Evolutionary conservation across 83 land plant genomes (phyloP).

Genomic region (Thuja plicata): DNA sequence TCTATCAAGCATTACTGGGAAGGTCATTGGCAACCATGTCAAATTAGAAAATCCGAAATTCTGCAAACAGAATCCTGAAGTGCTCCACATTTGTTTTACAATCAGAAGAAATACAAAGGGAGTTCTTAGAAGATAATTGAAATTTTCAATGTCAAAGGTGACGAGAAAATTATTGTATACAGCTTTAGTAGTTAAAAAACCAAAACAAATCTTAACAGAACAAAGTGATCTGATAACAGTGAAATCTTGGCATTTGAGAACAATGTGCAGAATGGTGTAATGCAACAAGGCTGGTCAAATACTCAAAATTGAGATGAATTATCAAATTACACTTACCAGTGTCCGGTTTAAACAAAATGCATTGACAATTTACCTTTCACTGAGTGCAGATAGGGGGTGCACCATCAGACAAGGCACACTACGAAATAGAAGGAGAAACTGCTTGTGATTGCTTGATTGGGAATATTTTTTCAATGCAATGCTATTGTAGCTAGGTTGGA

Average conservation of each 20-base stretch:
- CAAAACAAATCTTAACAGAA: not conserved
- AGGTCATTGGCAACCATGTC: not conserved
- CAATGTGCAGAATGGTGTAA: not conserved
- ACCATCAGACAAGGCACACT: not conserved
- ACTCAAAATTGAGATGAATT: not conserved
- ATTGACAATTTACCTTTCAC: not conserved
- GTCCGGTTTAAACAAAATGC: not conserved
- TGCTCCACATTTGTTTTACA: not conserved
- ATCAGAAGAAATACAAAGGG: not conserved
- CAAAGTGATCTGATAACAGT: not conserved
- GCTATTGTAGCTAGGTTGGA: not conserved
- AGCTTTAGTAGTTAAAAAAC: not conserved
- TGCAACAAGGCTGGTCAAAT: not conserved
- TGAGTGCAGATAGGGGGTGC: not conserved
- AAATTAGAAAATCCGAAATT: not conserved
- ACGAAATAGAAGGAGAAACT: not conserved
- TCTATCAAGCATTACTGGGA: not conserved
- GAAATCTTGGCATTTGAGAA: not conserved
- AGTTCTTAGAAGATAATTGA: not conserved
- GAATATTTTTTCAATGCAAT: not conserved
- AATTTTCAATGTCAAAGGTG: not conserved
- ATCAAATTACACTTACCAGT: not conserved
- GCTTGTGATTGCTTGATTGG: not conserved
- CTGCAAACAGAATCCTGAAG: not conserved
- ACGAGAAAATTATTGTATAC: not conserved